Percentiles rank a stretch among this genome's conserved stretches.
Conservation (phyloP, 208 protist genomes). For the Strigomonas oncopelti region DNA sequence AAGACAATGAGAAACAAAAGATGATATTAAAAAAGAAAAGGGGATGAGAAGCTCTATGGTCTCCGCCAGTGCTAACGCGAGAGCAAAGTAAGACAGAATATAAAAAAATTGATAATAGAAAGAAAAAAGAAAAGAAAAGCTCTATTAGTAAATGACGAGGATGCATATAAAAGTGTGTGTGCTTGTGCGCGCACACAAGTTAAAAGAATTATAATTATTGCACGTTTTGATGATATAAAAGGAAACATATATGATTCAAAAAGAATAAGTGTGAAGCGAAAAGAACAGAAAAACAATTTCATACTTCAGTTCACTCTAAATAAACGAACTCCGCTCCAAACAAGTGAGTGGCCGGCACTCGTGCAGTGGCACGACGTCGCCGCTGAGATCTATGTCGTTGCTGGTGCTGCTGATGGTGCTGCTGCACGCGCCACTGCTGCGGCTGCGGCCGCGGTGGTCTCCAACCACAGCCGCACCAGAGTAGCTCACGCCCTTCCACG, state of each 20-base stretch:
- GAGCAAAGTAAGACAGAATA: slow-evolving; percentile 3
- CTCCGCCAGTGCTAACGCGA: too few species aligned
- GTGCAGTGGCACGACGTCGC: background rate
- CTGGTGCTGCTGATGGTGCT: too few species aligned
- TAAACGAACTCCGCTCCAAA: background rate
- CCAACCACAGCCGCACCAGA: background rate
- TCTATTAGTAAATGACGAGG: too few species aligned
- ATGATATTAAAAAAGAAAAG: slow-evolving; percentile 7
- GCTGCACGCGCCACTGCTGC: too few species aligned
- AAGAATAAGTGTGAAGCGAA: background rate
- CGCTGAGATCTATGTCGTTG: background rate
- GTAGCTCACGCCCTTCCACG: background rate
- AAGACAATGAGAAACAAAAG: slow-evolving; percentile 9
- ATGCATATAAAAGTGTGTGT: too few species aligned
- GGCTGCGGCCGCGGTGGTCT: background rate
- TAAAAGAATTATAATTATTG: too few species aligned
- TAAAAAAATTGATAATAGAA: slow-evolving; percentile 13
- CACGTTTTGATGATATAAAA: too few species aligned
- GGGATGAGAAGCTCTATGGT: too few species aligned
- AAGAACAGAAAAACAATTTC: background rate
- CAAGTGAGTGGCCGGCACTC: background rate
- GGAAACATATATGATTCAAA: too few species aligned
- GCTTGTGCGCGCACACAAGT: too few species aligned
- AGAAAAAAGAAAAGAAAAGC: background rate
- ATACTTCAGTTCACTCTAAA: background rate